A percentile compares a stretch with the other conserved stretches of the same genome.
These are phyloP conservation scores for Lactarius trivialis DNA, from an alignment of 768 basidiomycete species.

Conservation along the genomic window DNA sequence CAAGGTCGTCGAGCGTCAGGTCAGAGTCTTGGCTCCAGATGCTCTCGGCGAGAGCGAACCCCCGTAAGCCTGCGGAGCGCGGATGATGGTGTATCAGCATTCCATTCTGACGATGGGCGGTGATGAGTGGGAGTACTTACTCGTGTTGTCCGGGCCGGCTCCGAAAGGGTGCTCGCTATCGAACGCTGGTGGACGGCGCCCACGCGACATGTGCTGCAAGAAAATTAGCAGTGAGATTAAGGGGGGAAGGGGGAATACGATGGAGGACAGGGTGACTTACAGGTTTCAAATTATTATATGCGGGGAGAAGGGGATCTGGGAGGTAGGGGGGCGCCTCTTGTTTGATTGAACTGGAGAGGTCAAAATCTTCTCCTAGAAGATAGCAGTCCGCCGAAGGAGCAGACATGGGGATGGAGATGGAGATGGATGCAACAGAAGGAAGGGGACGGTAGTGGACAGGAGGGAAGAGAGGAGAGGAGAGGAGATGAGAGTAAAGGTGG, in stretches of 20 bases:
- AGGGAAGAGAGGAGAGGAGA: background rate
- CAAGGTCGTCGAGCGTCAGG: slow-evolving; percentile 18
- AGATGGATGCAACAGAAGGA: background rate
- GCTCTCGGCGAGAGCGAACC: slow-evolving; percentile 21
- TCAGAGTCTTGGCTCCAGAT: slow-evolving; percentile 21
- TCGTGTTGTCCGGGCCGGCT: background rate
- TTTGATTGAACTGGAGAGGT: slow-evolving; percentile 3
- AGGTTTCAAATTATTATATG: slow-evolving; percentile 6
- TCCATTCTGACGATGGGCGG: background rate
- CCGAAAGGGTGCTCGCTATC: background rate
- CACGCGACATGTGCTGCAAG: background rate
- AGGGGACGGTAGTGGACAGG: background rate
- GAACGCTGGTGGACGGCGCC: background rate
- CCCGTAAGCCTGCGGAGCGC: slow-evolving; percentile 1
- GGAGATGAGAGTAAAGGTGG: background rate
- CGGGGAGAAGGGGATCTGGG: background rate
- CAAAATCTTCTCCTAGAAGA: slow-evolving; percentile 4
- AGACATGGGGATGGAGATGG: slow-evolving; percentile 3
- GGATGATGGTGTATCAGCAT: background rate
- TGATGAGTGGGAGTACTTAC: slow-evolving; percentile 5
- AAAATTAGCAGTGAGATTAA: background rate
- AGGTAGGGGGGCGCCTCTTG: slow-evolving; percentile 10
- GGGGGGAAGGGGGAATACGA: background rate
- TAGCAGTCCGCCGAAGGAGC: background rate
- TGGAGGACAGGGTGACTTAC: background rate